Conservation (phyloP, 2,329 filamentous ascomycete species). For the Neofusicoccum sp. region DNA sequence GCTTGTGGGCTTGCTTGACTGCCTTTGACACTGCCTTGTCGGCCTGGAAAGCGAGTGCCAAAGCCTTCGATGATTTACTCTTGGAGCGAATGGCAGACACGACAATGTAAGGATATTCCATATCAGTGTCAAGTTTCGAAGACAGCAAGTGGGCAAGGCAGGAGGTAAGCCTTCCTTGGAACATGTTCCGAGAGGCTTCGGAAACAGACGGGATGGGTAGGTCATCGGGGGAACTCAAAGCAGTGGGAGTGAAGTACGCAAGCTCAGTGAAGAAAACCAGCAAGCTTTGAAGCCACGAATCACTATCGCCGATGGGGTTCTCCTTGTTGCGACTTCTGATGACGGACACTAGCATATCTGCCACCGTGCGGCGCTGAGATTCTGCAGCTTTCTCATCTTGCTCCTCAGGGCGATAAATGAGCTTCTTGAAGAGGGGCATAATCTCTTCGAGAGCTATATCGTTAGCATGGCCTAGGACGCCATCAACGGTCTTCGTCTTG, state of each 20-base stretch:
- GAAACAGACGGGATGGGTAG: constrained; percentile 50
- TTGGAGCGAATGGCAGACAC: constrained; percentile 40
- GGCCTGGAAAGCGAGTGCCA: constrained; percentile 52
- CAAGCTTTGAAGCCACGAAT: constrained; percentile 47
- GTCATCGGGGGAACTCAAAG: constrained; percentile 34
- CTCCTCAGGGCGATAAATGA: constrained; percentile 50
- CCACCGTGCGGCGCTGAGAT: constrained; percentile 51
- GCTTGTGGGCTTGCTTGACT: constrained; percentile 36
- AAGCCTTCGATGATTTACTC: constrained; percentile 32
- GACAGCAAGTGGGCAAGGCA: constrained; percentile 56
- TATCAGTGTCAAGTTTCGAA: constrained; percentile 40
- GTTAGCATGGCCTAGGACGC: constrained; percentile 65
- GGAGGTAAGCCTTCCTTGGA: constrained; percentile 58
- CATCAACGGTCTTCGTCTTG: constrained; percentile 82
- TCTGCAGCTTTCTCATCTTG: constrained; percentile 50
- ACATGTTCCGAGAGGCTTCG: constrained; percentile 52
- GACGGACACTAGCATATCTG: constrained; percentile 56
- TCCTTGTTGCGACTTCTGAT: constrained; percentile 45
- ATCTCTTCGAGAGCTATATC: constrained; percentile 54
- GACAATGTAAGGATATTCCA: constrained; percentile 43
- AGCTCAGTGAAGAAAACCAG: constrained; percentile 51
- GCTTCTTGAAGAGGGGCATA: constrained; percentile 53
- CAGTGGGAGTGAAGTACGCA: constrained; percentile 52
- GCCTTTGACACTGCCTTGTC: constrained; percentile 47
- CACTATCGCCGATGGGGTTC: constrained; percentile 39